Percentiles rank a stretch among this genome's conserved stretches.
These are phyloP conservation scores for Rhizopogon vesiculosus DNA, from an alignment of 768 basidiomycete genomes.

Conservation along the genomic window DNA sequence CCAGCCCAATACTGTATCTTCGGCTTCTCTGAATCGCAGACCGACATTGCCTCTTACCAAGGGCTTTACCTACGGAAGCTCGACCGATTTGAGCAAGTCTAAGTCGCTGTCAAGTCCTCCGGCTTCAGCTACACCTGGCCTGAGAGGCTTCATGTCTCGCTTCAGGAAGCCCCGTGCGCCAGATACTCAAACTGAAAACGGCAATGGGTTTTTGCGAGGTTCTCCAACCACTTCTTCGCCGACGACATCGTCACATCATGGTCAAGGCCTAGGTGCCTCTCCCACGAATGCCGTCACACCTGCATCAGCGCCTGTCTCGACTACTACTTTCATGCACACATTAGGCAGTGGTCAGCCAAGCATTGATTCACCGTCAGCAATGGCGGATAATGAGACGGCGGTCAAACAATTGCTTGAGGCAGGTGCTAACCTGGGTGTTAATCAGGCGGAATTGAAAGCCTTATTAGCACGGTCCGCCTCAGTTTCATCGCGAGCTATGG, in stretches of 20 bases:
- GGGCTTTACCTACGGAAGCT: conserved; percentile 22
- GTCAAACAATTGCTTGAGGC: conserved; percentile 74
- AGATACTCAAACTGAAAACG: conserved; percentile 25
- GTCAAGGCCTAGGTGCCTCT: conserved; percentile 15
- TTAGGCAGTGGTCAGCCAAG: conserved; percentile 16
- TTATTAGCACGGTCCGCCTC: conserved; percentile 70
- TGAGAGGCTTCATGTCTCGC: conserved; percentile 79
- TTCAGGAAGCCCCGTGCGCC: conserved; percentile 44
- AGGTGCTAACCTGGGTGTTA: conserved; percentile 69
- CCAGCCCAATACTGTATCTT: conserved; percentile 27
- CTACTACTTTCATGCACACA: conserved; percentile 6
- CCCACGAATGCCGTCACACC: conserved; percentile 28
- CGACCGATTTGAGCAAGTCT: conserved; percentile 48
- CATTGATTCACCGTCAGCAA: conserved; percentile 19
- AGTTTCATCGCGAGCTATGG: conserved; percentile 50
- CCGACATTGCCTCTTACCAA: conserved; percentile 46
- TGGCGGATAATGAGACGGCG: conserved; percentile 41
- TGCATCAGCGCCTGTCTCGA: conserved; percentile 9
- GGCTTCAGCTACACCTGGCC: conserved; percentile 65
- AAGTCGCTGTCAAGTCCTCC: conserved; percentile 61
- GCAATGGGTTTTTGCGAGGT: conserved; percentile 23
- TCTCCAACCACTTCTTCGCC: conserved; percentile 32
- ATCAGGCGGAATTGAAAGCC: conserved; percentile 66
- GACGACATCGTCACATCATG: conserved; percentile 28
- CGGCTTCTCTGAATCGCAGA: conserved; percentile 39